Percentiles rank a stretch among this genome's conserved stretches.
phyloP scores from a whole-genome alignment of 805 yeast genomes.

The Suhomyces prunicola region DNA sequence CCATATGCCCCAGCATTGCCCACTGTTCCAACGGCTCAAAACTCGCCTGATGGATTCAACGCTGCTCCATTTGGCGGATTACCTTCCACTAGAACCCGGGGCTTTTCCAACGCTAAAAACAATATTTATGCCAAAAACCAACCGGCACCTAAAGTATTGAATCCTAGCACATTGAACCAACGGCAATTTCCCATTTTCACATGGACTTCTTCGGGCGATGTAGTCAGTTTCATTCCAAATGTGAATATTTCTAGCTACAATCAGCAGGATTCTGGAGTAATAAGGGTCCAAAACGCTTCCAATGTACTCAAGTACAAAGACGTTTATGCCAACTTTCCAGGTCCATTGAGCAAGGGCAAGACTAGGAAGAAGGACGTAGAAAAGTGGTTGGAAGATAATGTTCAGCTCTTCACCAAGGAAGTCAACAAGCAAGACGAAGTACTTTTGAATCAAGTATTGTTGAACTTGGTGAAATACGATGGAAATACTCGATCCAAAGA shows the following conservation, averaged over 20 bases:
- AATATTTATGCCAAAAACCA: slow-evolving; percentile 16
- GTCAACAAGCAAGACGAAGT: slow-evolving; percentile 18
- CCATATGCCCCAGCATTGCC: slow-evolving; percentile 39
- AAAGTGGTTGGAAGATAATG: slow-evolving; percentile 48
- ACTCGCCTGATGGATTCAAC: background rate
- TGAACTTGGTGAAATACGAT: slow-evolving; percentile 23
- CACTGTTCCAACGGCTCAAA: slow-evolving; percentile 4
- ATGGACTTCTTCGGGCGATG: slow-evolving; percentile 47
- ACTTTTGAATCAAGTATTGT: slow-evolving; percentile 32
- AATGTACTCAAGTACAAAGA: slow-evolving; percentile 21
- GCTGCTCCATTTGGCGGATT: background rate
- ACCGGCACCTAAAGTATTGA: slow-evolving; percentile 30
- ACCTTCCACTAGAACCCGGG: slow-evolving; percentile 19
- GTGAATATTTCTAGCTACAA: slow-evolving; percentile 2
- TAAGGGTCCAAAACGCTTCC: slow-evolving; percentile 32
- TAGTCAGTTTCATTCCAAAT: slow-evolving; percentile 27
- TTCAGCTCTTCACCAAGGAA: slow-evolving; percentile 12
- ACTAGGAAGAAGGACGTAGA: slow-evolving; percentile 65
- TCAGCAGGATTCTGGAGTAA: slow-evolving; percentile 7
- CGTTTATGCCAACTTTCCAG: slow-evolving; percentile 50
- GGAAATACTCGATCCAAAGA: slow-evolving; percentile 27
- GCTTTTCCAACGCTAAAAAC: slow-evolving; percentile 17
- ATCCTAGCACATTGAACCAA: slow-evolving; percentile 52
- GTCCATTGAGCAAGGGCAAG: slow-evolving; percentile 59
- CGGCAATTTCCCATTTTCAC: slow-evolving; percentile 76